Evolutionary conservation across 116 monocot species (phyloP).

Genomic region (Iris pallida): DNA sequence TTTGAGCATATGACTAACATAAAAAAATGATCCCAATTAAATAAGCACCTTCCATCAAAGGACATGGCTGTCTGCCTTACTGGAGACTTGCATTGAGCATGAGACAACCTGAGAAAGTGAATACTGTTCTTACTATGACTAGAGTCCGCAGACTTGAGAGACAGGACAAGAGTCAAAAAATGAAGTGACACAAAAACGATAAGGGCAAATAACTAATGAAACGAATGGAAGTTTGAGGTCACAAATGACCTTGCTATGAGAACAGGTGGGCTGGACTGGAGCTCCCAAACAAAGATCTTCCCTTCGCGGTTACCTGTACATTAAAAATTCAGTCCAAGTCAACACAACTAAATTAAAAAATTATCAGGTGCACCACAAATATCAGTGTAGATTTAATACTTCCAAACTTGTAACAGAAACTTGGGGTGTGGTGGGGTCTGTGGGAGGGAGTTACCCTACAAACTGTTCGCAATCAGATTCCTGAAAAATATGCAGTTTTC

Average conservation of each 20-base stretch:
- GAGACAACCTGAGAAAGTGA: slow-evolving; percentile 48
- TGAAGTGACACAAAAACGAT: not conserved
- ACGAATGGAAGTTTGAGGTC: not conserved
- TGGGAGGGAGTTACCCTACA: no score
- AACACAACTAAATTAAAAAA: not conserved
- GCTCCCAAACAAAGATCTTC: slow-evolving; percentile 91
- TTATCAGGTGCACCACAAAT: no score
- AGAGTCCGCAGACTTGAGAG: not conserved
- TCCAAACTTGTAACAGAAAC: no score
- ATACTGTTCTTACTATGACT: no score
- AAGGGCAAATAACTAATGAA: not conserved
- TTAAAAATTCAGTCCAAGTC: not conserved
- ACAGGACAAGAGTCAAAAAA: not conserved
- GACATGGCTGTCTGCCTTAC: slow-evolving; percentile 94
- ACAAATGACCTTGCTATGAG: slow-evolving; percentile 62
- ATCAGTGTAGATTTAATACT: no score
- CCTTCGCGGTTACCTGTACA: slow-evolving; percentile 86
- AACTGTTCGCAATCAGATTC: no score
- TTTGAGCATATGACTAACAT: not conserved
- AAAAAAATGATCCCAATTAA: not conserved
- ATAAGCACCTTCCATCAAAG: slow-evolving; percentile 88
- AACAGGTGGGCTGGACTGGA: slow-evolving; percentile 88
- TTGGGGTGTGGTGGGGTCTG: no score
- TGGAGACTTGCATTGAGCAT: slow-evolving; percentile 83
- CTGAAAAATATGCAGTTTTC: no score